These are phyloP conservation scores for Solanum bulbocastanum DNA, from an alignment of 257 asterid genomes.

Conservation along the genomic window DNA sequence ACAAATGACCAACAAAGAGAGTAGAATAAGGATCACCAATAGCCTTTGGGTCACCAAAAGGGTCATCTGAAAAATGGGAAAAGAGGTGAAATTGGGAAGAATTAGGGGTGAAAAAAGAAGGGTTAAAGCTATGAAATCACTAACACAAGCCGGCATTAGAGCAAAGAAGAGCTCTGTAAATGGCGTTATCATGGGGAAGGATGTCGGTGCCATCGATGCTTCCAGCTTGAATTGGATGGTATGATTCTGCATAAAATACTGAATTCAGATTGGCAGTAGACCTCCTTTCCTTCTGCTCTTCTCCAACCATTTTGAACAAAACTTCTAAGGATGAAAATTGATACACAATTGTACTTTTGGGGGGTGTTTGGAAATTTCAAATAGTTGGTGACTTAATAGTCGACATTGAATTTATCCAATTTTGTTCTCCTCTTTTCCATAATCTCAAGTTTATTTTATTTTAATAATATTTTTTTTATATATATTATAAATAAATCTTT, in stretches of 20 bases:
- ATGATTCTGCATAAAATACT: conserved; percentile 72
- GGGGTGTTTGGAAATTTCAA: neutral
- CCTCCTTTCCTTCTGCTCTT: neutral
- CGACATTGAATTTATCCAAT: neutral
- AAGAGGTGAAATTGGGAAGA: neutral
- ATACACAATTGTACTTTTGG: neutral
- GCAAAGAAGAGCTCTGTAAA: conserved; percentile 83
- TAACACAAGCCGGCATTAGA: conserved; percentile 79
- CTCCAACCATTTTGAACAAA: neutral
- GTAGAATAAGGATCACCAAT: conserved; percentile 85
- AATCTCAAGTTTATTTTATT: neutral
- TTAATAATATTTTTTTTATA: neutral
- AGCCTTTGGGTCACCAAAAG: conserved; percentile 81
- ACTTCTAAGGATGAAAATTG: neutral
- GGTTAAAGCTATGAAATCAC: neutral
- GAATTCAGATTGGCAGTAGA: conserved; percentile 22
- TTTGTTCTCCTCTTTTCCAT: neutral
- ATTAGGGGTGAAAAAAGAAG: neutral
- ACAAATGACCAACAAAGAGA: conserved; percentile 74
- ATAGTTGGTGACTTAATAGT: no score
- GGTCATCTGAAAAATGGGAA: conserved; percentile 50
- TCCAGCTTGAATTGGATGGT: conserved; percentile 97
- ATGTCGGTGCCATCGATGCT: conserved; percentile 94
- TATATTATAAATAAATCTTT: neutral
- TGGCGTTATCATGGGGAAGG: conserved; percentile 81